Base-by-base conservation (phyloP, 768 basidiomycete genomes). In the Tylopilus intermedius region DNA sequence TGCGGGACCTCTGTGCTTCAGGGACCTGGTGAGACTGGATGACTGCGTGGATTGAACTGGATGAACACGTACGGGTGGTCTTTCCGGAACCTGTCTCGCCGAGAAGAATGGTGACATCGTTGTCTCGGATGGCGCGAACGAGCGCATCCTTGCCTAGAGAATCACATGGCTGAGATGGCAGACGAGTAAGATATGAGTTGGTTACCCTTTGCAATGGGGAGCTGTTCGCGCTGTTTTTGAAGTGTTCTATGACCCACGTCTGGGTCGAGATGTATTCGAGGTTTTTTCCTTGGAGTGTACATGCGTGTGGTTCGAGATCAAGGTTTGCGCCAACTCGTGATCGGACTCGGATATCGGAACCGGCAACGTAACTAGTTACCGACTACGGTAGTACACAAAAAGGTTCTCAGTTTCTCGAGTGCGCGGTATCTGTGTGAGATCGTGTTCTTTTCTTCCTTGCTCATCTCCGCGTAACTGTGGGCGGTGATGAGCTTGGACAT, bases 1-100 rank as follows among this genome's bases (percentile, higher is more conserved):
- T 99, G 96, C 0, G 96, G 96, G 45, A 98, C 83, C 77, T 99
- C 95, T 99, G 72, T 35, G 45, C 69, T 69, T 70, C 63, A 67
- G 54, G 54, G 54, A 30, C 38, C 49, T 49, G 43, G 58, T 67
- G 55, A 69, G 61, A 57, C 47, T 47, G 45, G 32, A 47, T 37
- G 30, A 45, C 35, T 13, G 51, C 32, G 49, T 45, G 49, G 32
- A 24, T 46, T 2, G 4, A 10, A 14, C 13, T 47, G 22, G 5
- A 50, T 37, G 30, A n/a, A 43, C 47, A 84, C 92, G 63, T 70
- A 95, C 95, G 95, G 45, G 96, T 99, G 0, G 95, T 95, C 74
- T 99, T 99, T 57, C 96, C 96, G 18, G 94, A 96, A 11, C 96
- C 96, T 0, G 96, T 98, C 71, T 99, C 96, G 37, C 94, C 96